Conservation (phyloP, 768 basidiomycete genomes). For the Tulasnella sp. region DNA sequence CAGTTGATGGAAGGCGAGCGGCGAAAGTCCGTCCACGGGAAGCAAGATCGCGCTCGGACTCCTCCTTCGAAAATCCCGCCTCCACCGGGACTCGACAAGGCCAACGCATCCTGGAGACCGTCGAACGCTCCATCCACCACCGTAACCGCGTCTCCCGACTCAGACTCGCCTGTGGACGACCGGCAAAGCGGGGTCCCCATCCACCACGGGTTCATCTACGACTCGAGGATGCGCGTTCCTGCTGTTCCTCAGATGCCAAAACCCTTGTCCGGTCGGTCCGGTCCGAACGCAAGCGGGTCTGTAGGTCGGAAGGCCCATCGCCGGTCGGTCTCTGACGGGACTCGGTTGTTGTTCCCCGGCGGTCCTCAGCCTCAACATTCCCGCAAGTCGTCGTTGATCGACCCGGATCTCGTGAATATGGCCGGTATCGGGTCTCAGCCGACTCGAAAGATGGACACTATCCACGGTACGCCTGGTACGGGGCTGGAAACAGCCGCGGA, state of each 20-base stretch:
- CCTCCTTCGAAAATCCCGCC: neutral
- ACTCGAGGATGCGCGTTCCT: neutral
- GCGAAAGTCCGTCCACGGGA: neutral
- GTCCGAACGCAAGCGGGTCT: neutral
- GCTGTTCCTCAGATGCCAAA: neutral
- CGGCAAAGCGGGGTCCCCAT: neutral
- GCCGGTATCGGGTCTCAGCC: neutral
- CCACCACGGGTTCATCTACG: conserved; percentile 2
- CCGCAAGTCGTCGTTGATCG: conserved; percentile 6
- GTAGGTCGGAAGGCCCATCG: neutral
- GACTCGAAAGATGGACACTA: neutral
- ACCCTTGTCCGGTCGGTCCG: neutral
- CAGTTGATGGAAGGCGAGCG: neutral
- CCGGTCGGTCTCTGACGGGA: neutral
- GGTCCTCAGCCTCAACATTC: neutral
- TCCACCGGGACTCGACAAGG: neutral
- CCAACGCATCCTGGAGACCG: neutral
- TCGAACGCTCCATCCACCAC: neutral
- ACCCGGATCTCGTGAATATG: neutral
- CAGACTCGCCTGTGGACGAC: neutral
- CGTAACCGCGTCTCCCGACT: neutral
- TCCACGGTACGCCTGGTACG: neutral
- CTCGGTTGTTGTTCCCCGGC: neutral
- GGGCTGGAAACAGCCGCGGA: neutral
- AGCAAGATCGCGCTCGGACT: neutral